These are phyloP conservation scores for Fusarium miscanthi DNA, from an alignment of 2,329 filamentous ascomycete species.

Conservation along the genomic window DNA sequence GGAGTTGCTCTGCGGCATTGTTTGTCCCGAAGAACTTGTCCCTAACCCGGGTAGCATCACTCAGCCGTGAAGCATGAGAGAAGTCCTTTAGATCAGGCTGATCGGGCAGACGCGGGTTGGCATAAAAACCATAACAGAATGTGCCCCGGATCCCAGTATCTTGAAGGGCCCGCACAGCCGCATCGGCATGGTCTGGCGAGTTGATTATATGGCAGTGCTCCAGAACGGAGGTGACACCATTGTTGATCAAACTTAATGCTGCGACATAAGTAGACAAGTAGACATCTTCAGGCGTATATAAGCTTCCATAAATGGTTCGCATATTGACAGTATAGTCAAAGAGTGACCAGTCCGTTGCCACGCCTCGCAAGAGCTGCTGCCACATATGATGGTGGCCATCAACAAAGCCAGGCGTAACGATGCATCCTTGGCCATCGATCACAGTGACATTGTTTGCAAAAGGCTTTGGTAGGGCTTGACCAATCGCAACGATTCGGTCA, in stretches of 20 bases:
- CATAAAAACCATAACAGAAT: neutral
- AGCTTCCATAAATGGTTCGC: neutral
- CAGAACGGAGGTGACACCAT: neutral
- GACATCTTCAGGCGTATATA: neutral
- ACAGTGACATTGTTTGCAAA: neutral
- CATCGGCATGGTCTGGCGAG: neutral
- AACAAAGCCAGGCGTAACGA: neutral
- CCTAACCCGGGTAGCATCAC: neutral
- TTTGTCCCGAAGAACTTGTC: neutral
- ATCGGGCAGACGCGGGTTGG: neutral
- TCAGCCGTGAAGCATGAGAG: neutral
- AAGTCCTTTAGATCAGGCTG: neutral
- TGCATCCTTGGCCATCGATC: neutral
- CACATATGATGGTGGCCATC: neutral
- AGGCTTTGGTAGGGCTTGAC: neutral
- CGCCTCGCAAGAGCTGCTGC: neutral
- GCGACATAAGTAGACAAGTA: neutral
- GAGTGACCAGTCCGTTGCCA: neutral
- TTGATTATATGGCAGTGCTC: constrained; percentile 1
- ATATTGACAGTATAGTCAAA: neutral
- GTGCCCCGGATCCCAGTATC: neutral
- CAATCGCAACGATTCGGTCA: neutral
- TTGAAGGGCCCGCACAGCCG: neutral
- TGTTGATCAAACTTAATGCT: neutral
- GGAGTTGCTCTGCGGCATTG: neutral